Percentiles rank a stretch among this genome's conserved stretches.
phyloP scores from a whole-genome alignment of 2,329 filamentous ascomycete species.

The Pyrenophora teres region DNA sequence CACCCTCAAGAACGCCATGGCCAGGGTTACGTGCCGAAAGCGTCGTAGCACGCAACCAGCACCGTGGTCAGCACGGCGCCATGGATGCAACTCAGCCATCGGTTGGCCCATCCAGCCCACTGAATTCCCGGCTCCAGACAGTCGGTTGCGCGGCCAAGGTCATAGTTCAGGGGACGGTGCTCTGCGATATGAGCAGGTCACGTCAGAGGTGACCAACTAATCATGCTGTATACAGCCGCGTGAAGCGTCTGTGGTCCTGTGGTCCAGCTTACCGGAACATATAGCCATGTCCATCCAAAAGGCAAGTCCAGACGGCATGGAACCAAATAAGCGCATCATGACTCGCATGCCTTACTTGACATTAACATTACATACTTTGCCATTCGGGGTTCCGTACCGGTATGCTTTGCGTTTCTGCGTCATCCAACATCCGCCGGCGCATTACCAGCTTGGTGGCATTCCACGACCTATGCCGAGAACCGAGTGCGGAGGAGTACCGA shows the following conservation, averaged over 20 bases:
- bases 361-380: background rate
- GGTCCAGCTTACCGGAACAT: conserved; percentile 16
- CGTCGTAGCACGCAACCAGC: conserved; percentile 35
- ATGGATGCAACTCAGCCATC: conserved; percentile 33
- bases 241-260: conserved; percentile 20
- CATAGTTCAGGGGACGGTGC: conserved; percentile 9
- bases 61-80: conserved; percentile 33
- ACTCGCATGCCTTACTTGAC: conserved; percentile 2
- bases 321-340: conserved; percentile 6
- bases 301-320: conserved; percentile 13
- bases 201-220: conserved; percentile 24
- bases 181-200: conserved; percentile 13
- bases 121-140: conserved; percentile 35
- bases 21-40: conserved; percentile 21
- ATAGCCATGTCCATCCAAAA: conserved; percentile 19
- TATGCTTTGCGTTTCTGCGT: too few relatives aligned
- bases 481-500: too few relatives aligned
- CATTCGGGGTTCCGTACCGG: too few relatives aligned
- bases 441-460: too few relatives aligned
- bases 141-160: conserved; percentile 32
- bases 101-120: conserved; percentile 33
- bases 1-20: conserved; percentile 8
- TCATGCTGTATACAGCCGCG: conserved; percentile 18
- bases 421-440: too few relatives aligned
- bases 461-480: too few relatives aligned